Percentiles rank a stretch among this genome's conserved stretches.
These are phyloP conservation scores for Fraxinus floribunda DNA, from an alignment of 305 asterid genomes.

Conservation along the genomic window DNA sequence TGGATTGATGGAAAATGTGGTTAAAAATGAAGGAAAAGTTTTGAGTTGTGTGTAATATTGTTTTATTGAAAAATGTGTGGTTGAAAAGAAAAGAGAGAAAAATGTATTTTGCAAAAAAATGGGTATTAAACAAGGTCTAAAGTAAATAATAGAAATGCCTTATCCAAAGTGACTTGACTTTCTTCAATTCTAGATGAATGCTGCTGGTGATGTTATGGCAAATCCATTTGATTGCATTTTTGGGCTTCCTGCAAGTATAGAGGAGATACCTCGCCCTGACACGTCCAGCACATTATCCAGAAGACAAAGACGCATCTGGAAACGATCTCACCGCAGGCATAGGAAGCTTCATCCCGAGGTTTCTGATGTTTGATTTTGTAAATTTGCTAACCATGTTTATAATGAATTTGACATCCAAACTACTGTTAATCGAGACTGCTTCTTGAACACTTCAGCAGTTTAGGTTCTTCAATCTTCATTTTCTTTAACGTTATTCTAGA, in stretches of 20 bases:
- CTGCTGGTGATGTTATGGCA: conserved; percentile 27
- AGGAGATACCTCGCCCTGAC: conserved; percentile 27
- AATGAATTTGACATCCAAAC: background rate
- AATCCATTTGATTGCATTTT: conserved; percentile 59
- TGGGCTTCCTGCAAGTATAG: conserved; percentile 39
- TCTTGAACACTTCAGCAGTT: background rate
- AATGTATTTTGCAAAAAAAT: too few relatives aligned
- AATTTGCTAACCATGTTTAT: background rate
- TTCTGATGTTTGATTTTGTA: conserved; percentile 25
- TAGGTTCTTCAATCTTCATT: background rate
- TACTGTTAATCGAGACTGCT: background rate
- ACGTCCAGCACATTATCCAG: conserved; percentile 22
- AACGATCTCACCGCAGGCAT: conserved; percentile 46
- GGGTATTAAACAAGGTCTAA: background rate
- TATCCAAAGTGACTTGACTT: background rate
- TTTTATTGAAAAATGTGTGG: too few relatives aligned
- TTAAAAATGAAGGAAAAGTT: too few relatives aligned
- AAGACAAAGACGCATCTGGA: conserved; percentile 39
- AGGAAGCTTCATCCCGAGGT: conserved; percentile 42
- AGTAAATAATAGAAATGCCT: background rate
- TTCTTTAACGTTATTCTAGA: background rate
- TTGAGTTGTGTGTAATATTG: too few relatives aligned
- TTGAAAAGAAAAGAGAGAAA: too few relatives aligned
- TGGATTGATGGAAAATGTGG: too few relatives aligned
- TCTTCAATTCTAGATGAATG: conserved; percentile 34